A percentile compares a stretch with the other conserved stretches of the same genome.
Evolutionary conservation across 2,329 filamentous ascomycete species (phyloP).

Genomic region (Apiospora phragmitis): DNA sequence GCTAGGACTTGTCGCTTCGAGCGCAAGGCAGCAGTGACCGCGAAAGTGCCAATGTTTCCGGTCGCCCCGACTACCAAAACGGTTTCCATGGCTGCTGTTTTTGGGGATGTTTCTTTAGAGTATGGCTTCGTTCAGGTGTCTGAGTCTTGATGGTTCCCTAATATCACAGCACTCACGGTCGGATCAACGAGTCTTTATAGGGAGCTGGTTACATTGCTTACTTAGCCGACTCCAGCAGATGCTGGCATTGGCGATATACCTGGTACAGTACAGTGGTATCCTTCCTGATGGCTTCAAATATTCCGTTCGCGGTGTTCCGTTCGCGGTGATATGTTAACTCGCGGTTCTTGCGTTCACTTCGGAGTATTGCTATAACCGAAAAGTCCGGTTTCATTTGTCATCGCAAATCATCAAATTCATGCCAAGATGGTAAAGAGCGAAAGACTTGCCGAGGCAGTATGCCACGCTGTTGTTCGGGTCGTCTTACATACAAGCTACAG

Average conservation of each 20-base stretch:
- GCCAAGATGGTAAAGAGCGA: neutral
- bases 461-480: neutral
- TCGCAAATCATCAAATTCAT: neutral
- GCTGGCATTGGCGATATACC: neutral
- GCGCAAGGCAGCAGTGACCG: constrained; percentile 30
- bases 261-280: neutral
- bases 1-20: constrained; percentile 35
- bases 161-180: neutral
- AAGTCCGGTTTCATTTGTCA: neutral
- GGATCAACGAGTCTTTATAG: neutral
- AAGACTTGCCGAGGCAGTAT: neutral
- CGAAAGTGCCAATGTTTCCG: constrained; percentile 39
- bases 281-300: neutral
- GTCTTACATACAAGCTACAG: too few relatives aligned
- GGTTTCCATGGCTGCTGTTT: constrained; percentile 23
- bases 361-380: neutral
- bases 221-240: too few relatives aligned
- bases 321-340: neutral
- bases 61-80: constrained; percentile 40
- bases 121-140: neutral
- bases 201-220: neutral
- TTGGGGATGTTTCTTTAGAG: neutral
- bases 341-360: neutral
- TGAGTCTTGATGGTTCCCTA: neutral
- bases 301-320: too few relatives aligned